Conservation (phyloP, 352 stramenopile species). For the Saprolegnia diclina region DNA sequence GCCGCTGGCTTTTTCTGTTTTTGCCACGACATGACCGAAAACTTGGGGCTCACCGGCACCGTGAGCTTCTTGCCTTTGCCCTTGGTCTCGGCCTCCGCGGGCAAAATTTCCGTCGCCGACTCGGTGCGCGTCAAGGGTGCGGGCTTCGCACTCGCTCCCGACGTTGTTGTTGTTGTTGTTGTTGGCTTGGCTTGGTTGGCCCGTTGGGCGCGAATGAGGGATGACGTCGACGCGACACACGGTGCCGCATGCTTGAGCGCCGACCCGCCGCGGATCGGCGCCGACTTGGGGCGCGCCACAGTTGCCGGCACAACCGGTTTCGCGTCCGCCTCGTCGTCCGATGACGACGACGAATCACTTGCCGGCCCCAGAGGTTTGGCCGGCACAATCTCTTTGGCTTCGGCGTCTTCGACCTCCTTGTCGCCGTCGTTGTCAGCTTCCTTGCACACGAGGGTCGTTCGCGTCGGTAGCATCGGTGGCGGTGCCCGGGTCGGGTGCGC, state of each 20-base stretch:
- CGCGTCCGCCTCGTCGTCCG: background rate
- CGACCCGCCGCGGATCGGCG: background rate
- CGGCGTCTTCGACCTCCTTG: slow-evolving; percentile 1
- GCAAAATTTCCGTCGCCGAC: slow-evolving; percentile 37
- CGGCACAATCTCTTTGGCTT: background rate
- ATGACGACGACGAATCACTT: slow-evolving; percentile 12
- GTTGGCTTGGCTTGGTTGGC: slow-evolving; percentile 28
- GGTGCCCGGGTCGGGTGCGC: background rate
- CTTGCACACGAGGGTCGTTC: background rate
- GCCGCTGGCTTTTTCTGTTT: slow-evolving; percentile 30
- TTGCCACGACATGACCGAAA: slow-evolving; percentile 83
- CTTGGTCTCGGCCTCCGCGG: slow-evolving; percentile 29
- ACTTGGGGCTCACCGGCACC: slow-evolving; percentile 72
- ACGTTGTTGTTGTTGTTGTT: slow-evolving; percentile 1
- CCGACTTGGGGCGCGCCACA: slow-evolving; percentile 27
- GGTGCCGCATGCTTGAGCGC: background rate
- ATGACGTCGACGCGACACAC: slow-evolving; percentile 52
- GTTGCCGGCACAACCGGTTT: slow-evolving; percentile 17
- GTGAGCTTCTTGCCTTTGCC: slow-evolving; percentile 46
- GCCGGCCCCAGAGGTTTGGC: background rate
- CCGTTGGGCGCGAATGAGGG: slow-evolving; percentile 57
- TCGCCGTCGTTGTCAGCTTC: background rate
- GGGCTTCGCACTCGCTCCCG: slow-evolving; percentile 6
- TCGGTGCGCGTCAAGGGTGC: slow-evolving; percentile 30
- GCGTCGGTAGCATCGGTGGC: slow-evolving; percentile 14